Conservation (phyloP, 768 basidiomycete genomes). For the Suillus spraguei region DNA sequence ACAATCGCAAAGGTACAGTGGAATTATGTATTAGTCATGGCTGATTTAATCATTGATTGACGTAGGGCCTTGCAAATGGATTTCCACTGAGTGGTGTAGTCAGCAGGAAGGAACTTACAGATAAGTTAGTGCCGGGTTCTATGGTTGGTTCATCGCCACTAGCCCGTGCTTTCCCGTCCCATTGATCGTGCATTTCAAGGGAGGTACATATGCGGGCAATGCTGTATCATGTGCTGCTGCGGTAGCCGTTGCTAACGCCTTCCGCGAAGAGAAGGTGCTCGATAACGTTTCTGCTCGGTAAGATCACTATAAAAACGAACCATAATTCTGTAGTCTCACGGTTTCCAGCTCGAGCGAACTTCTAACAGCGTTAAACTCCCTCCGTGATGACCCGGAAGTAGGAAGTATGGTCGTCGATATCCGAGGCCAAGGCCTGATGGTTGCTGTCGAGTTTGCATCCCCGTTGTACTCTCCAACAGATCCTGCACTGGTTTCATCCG, state of each 20-base stretch:
- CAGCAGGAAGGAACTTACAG: conserved; percentile 78
- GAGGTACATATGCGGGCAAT: conserved; percentile 92
- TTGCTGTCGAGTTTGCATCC: conserved; percentile 77
- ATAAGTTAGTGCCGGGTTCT: conserved; percentile 75
- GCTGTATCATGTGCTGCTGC: conserved; percentile 92
- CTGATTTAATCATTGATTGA: conserved; percentile 12
- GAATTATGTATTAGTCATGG: conserved; percentile 9
- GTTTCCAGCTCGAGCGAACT: conserved; percentile 68
- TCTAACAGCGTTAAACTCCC: conserved; percentile 55
- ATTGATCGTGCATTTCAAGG: conserved; percentile 42
- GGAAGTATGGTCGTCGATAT: conserved; percentile 75
- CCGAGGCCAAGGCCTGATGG: conserved; percentile 89
- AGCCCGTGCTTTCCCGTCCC: neutral
- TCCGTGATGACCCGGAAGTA: conserved; percentile 57
- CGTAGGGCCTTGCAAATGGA: conserved; percentile 82
- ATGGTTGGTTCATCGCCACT: conserved; percentile 51
- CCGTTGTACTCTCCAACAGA: conserved; percentile 58
- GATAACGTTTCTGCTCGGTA: conserved; percentile 78
- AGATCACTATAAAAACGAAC: conserved; percentile 8
- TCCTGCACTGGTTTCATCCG: conserved; percentile 37
- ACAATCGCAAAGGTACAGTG: conserved; percentile 76
- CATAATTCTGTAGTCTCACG: neutral
- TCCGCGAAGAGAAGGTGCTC: conserved; percentile 80
- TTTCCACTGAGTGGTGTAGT: conserved; percentile 92
- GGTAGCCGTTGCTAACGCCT: conserved; percentile 75